Evolutionary conservation across 371 early-diverging fungal species (phyloP).

Genomic region (Apophysomyces trapeziformis): DNA sequence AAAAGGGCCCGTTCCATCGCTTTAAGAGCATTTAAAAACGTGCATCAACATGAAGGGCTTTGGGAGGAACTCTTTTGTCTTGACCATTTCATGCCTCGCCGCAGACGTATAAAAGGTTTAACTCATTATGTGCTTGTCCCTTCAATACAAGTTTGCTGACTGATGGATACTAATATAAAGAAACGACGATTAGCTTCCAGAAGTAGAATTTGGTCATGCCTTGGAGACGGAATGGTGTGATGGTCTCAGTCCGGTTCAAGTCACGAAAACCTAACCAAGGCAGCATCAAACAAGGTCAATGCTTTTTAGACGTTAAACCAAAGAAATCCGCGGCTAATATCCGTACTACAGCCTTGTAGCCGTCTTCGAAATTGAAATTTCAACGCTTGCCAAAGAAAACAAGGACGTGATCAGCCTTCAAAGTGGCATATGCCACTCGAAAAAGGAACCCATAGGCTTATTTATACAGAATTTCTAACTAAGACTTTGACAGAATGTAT

Average conservation of each 20-base stretch:
- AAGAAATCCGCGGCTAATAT: background rate
- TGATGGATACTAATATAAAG: background rate
- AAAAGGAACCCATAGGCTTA: background rate
- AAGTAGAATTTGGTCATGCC: background rate
- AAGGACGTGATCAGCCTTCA: background rate
- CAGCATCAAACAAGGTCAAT: no score
- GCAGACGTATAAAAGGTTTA: background rate
- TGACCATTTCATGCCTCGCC: conserved; percentile 1
- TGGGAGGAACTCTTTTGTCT: background rate
- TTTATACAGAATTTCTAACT: no score
- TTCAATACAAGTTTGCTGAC: background rate
- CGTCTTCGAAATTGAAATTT: background rate
- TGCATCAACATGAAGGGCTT: background rate
- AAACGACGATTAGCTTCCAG: background rate
- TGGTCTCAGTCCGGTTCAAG: background rate
- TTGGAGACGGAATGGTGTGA: background rate
- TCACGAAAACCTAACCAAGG: conserved; percentile 1
- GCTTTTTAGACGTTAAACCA: no score
- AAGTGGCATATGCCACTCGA: background rate
- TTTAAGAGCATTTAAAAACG: background rate
- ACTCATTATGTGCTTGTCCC: background rate
- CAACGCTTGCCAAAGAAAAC: background rate
- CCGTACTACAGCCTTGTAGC: background rate
- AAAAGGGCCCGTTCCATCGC: no score
- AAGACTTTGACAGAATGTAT: no score